A percentile compares a stretch with the other conserved stretches of the same genome.
Conservation (phyloP, 169 alveolate genomes). For the Hepatocystis sp. region DNA sequence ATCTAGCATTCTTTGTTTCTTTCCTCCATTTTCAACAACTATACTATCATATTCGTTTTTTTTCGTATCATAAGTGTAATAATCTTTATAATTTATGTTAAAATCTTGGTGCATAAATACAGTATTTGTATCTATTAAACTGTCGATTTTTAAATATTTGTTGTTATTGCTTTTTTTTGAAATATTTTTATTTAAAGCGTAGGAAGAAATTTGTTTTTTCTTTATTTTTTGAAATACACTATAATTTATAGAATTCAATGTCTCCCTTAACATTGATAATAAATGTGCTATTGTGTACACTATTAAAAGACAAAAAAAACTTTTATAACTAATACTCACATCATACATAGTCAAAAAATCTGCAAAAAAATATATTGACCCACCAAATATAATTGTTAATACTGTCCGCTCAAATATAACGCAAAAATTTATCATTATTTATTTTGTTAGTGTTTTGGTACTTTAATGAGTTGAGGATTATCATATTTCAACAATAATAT, state of each 20-base stretch:
- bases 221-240: conserved; percentile 33
- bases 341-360: conserved; percentile 45
- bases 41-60: too few species aligned
- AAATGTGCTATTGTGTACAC: conserved; percentile 22
- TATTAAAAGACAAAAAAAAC: conserved; percentile 19
- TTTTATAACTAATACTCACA: conserved; percentile 7
- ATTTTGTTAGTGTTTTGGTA: too few species aligned
- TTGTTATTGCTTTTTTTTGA: conserved; percentile 17
- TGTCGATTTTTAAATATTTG: conserved; percentile 12
- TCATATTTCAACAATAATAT: too few species aligned
- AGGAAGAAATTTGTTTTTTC: conserved; percentile 15
- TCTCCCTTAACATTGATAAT: conserved; percentile 29
- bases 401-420: conserved; percentile 14
- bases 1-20: too few species aligned
- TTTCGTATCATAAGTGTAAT: too few species aligned
- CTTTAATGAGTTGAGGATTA: too few species aligned
- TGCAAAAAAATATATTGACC: conserved; percentile 14
- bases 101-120: conserved; percentile 27
- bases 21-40: too few species aligned
- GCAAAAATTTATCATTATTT: conserved; percentile 14
- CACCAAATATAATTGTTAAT: conserved; percentile 10
- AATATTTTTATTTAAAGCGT: conserved; percentile 20
- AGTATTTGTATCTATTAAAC: conserved; percentile 35
- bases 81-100: too few species aligned
- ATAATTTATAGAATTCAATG: conserved; percentile 31